phyloP scores from a whole-genome alignment of 306 rosid genomes.

The Cicer bijugum region DNA sequence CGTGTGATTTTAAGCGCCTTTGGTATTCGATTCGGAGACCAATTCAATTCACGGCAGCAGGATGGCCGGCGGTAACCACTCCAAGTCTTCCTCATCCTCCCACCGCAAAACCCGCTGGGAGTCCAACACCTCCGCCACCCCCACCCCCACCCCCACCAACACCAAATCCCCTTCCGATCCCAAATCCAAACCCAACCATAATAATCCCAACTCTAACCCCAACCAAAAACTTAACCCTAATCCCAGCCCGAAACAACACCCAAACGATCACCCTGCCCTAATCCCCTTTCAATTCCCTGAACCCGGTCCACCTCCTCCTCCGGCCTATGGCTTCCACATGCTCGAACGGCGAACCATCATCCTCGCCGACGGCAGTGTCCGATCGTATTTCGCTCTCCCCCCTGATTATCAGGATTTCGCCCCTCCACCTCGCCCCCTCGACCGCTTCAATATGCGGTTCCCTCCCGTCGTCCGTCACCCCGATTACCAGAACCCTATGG shows the following conservation, averaged over 20 bases:
- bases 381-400: slow-evolving; percentile 92
- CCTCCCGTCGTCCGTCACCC: slow-evolving; percentile 45
- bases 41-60: slow-evolving; percentile 17
- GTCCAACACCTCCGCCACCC: slow-evolving; percentile 30
- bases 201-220: slow-evolving; percentile 39
- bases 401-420: slow-evolving; percentile 79
- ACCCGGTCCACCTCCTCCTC: slow-evolving; percentile 85
- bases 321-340: slow-evolving; percentile 94
- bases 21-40: neutral
- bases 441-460: slow-evolving; percentile 52
- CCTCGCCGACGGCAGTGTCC: slow-evolving; percentile 88
- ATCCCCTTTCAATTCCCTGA: slow-evolving; percentile 60
- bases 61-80: slow-evolving; percentile 83
- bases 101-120: slow-evolving; percentile 92
- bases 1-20: neutral
- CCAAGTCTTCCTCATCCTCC: slow-evolving; percentile 53
- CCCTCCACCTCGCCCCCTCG: slow-evolving; percentile 51
- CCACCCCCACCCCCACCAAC: neutral
- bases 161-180: slow-evolving; percentile 51
- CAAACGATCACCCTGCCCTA: slow-evolving; percentile 40
- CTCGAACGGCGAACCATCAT: slow-evolving; percentile 89
- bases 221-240: slow-evolving; percentile 34
- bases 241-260: slow-evolving; percentile 47
- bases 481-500: slow-evolving; percentile 69
- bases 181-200: slow-evolving; percentile 53